Base-by-base conservation (phyloP, 2,329 filamentous ascomycete species). In the Chalaropsis ovoidea region DNA sequence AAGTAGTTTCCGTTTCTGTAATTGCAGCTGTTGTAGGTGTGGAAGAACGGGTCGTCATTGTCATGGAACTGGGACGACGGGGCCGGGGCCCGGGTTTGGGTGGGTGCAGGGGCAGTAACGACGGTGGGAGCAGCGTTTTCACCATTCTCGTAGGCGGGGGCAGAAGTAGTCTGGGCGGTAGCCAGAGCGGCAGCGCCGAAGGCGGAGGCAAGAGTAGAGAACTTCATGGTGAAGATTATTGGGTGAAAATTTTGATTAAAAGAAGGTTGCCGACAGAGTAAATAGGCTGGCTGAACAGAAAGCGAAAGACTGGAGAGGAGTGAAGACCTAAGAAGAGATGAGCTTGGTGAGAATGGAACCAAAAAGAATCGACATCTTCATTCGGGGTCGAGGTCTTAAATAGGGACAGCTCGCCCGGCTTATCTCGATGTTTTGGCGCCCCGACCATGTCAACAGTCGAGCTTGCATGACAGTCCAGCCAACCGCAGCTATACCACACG, bases 191-290 rank as follows among this genome's bases (percentile, higher is more conserved):
- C 27, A 27, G 62, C 27, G 45, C 27, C 19, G 10, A 63, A 13
- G 31, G 22, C 27, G 10, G 62, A 22, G n/a, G 45, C 3, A 7
- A 52, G 39, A 11, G 62, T 41, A 35, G 22, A 13, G 31, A 63
- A 41, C 45, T 63, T 63, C 62, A 63, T 63, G 22, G 8, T 41
- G 45, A 54, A 54, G 27, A 6, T 27, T 56, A 13, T 13, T n/a
- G 19, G 13, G 22, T 22, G 4, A n/a, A 2, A n/a, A 47, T 3
- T n/a, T 24, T 27, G 24, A 58, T 58, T 41, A 35, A 35, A 15
- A 22, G 31, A 19, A 4, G 13, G 27, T 42, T 22, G 11, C n/a
- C n/a, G n/a, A n/a, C n/a, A 13, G n/a, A 10, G 17, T 3, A 2
- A 61, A 27, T 11, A 17, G 10, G 5, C 10, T 6, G 11, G 3